These are phyloP conservation scores for Xylaria hypoxylon DNA, from an alignment of 2,329 filamentous ascomycete genomes.

Conservation along the genomic window DNA sequence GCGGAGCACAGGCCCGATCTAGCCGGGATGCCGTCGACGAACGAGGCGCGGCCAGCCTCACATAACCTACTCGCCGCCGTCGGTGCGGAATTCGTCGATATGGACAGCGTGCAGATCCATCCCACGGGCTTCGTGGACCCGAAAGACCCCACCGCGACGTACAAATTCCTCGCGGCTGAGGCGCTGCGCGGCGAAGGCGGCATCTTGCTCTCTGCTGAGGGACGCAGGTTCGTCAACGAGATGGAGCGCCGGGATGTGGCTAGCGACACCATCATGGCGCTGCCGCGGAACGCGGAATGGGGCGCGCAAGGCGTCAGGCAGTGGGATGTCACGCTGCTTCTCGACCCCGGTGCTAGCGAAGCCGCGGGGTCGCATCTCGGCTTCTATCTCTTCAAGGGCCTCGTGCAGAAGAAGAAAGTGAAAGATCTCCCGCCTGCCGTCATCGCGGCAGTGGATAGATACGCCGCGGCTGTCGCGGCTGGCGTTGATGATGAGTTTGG, in stretches of 20 bases:
- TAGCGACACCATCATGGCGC: constrained; percentile 63
- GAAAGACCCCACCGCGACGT: constrained; percentile 55
- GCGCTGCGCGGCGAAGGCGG: constrained; percentile 72
- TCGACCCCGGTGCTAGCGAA: constrained; percentile 68
- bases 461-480: constrained; percentile 59
- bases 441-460: constrained; percentile 60
- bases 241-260: constrained; percentile 69
- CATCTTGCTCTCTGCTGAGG: constrained; percentile 61
- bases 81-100: constrained; percentile 60
- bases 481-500: constrained; percentile 58
- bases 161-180: constrained; percentile 74
- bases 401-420: constrained; percentile 68
- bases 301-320: constrained; percentile 52
- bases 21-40: constrained; percentile 70
- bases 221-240: constrained; percentile 71
- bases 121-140: constrained; percentile 73
- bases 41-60: constrained; percentile 67
- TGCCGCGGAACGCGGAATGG: constrained; percentile 46
- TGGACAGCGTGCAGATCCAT: constrained; percentile 71
- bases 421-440: constrained; percentile 58
- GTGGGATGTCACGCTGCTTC: constrained; percentile 69
- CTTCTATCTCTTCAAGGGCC: constrained; percentile 72
- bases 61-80: constrained; percentile 58
- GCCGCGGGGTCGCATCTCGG: constrained; percentile 67
- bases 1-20: constrained; percentile 69